Percentiles rank a stretch among this genome's conserved stretches.
Evolutionary conservation across 208 protist species (phyloP).

Genomic region (Leishmania turanica): DNA sequence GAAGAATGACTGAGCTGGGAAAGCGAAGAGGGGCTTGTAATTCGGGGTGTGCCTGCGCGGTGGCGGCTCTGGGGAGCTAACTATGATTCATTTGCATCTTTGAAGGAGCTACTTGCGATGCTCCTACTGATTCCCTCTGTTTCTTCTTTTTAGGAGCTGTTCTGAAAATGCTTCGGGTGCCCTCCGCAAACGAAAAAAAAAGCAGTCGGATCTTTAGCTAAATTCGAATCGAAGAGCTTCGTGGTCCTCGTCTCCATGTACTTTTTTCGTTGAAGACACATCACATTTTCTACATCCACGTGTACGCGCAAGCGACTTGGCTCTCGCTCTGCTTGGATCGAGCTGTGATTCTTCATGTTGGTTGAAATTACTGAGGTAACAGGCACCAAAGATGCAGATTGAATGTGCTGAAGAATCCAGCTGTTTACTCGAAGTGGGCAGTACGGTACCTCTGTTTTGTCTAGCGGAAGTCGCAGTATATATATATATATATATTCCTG

Average conservation of each 20-base stretch:
- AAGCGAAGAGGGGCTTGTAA: background rate
- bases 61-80: background rate
- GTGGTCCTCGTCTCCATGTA: background rate
- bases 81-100: background rate
- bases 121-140: background rate
- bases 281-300: background rate
- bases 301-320: background rate
- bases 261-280: no score
- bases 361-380: background rate
- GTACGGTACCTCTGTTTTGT: no score
- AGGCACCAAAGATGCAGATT: background rate
- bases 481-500: background rate
- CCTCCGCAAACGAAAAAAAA: background rate
- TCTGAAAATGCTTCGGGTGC: background rate
- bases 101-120: background rate
- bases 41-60: background rate
- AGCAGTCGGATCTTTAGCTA: no score
- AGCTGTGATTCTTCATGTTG: background rate
- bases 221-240: background rate
- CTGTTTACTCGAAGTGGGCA: background rate
- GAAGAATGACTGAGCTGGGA: constrained; percentile 43
- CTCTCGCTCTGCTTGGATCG: background rate
- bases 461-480: background rate
- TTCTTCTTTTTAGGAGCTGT: constrained; percentile 8
- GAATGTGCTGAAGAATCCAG: background rate